Evolutionary conservation across 768 basidiomycete genomes (phyloP), one percentile per base, ranked within the genome.

Genomic region (Suillus paluster): DNA sequence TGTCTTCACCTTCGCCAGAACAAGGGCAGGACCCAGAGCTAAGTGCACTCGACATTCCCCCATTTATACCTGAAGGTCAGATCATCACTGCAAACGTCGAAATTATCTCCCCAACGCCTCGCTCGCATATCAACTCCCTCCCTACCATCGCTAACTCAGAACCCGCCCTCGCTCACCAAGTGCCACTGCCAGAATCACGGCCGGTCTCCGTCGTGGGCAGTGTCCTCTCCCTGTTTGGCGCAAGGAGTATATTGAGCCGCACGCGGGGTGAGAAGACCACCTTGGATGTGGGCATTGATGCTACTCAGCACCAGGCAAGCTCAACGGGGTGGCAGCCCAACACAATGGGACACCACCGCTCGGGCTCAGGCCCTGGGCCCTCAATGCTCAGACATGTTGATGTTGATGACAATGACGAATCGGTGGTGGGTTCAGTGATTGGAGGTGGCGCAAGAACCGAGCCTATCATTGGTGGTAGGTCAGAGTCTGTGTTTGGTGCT

Each of bases 131-230:
- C 0, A 61, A 63, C n/a, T 15, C 59, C 30, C 63, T 66, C 10
- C 61, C 62, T 19, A 53, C 66, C 23, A 66, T 73, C 9, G 62
- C 65, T n/a, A 68, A 71, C 23, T 33, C 58, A 19, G 70, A 45
- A 11, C 41, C 64, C 27, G 63, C 17, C 21, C 57, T 11, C 2
- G 68, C 73, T 33, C 67, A 66, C 1, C 61, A 63, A 56, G 58
- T 75, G 3, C 66, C 68, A 17, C 68, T 74, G 17, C 73, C 73
- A 15, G 58, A 64, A 42, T 73, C 75, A n/a, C 73, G 73, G 4
- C 73, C 73, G 1, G 70, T 65, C 17, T 75, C 75, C 1, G 73
- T 68, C 55, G 64, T 75, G 8, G 75, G 70, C 12, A 60, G 57
- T 11, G n/a, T 52, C n/a, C 62, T 63, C 58, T 55, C 54, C 15